These are phyloP conservation scores for Dacryopinax spathularia DNA, from an alignment of 768 basidiomycete species.

Conservation along the genomic window DNA sequence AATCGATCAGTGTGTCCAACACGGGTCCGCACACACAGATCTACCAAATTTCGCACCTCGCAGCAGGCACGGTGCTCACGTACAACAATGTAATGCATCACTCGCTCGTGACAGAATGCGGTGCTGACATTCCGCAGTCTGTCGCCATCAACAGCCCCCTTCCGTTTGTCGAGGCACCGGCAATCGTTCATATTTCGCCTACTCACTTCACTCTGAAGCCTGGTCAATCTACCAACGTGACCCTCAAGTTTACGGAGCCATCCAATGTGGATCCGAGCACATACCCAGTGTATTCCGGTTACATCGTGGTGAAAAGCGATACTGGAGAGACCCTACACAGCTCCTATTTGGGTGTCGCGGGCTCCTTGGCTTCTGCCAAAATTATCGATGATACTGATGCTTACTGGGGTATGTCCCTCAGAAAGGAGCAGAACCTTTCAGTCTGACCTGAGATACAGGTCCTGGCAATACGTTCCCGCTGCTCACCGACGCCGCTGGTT, in stretches of 20 bases:
- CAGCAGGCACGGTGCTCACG: constrained; percentile 43
- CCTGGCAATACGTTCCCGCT: not conserved
- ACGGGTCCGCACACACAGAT: constrained; percentile 29
- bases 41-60: constrained; percentile 38
- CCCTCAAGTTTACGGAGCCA: constrained; percentile 36
- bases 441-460: not conserved
- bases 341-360: constrained; percentile 35
- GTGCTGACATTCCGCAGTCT: not conserved
- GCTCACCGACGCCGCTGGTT: constrained; percentile 25
- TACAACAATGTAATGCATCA: constrained; percentile 27
- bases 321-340: constrained; percentile 28
- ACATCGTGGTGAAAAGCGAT: constrained; percentile 29
- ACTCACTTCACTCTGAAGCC: constrained; percentile 33
- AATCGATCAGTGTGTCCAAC: constrained; percentile 32
- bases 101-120: not conserved
- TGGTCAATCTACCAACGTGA: constrained; percentile 29
- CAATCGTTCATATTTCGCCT: constrained; percentile 35
- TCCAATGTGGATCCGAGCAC: constrained; percentile 27
- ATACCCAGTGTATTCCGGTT: constrained; percentile 48
- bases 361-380: constrained; percentile 33
- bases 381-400: constrained; percentile 36
- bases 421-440: not conserved
- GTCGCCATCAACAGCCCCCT: constrained; percentile 37
- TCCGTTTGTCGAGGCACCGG: constrained; percentile 32
- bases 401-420: not conserved